Conservation (phyloP, 2,329 filamentous ascomycete genomes). For the Paecilomyces formosus region DNA sequence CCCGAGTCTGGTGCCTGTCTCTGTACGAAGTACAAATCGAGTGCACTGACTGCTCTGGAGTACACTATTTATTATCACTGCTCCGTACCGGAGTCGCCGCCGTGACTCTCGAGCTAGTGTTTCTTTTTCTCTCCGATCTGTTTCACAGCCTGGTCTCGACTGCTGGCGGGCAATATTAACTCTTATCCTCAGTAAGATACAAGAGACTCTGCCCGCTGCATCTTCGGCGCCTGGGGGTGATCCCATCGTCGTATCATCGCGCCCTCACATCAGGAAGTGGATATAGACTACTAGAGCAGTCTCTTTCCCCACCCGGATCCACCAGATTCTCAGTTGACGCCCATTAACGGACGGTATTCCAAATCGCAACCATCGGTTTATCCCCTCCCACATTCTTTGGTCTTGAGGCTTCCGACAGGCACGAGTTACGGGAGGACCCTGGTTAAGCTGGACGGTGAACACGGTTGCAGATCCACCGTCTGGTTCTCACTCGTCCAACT, state of each 20-base stretch:
- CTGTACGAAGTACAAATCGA: not conserved
- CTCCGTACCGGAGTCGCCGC: not conserved
- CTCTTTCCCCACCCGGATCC: not conserved
- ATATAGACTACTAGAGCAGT: not conserved
- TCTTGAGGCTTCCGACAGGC: not conserved
- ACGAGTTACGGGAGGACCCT: not conserved
- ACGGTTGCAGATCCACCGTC: not conserved
- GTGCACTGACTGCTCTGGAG: not conserved
- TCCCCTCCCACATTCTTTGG: not conserved
- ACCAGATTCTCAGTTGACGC: not conserved
- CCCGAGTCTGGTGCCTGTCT: not conserved
- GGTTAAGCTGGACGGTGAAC: not conserved
- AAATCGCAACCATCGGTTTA: not conserved
- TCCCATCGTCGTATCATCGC: not conserved
- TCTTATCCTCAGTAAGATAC: too few relatives aligned
- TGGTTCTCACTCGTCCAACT: not conserved
- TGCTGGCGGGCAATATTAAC: too few relatives aligned
- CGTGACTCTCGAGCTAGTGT: not conserved
- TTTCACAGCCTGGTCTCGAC: too few relatives aligned
- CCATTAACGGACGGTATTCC: not conserved
- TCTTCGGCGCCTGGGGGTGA: not conserved
- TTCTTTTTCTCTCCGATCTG: not conserved
- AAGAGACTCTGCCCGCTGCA: not conserved
- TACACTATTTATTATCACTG: not conserved
- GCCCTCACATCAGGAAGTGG: not conserved